Percentiles rank a stretch among this genome's conserved stretches.
phyloP scores from a whole-genome alignment of 768 basidiomycete species.

The Cantharellus anzutake region DNA sequence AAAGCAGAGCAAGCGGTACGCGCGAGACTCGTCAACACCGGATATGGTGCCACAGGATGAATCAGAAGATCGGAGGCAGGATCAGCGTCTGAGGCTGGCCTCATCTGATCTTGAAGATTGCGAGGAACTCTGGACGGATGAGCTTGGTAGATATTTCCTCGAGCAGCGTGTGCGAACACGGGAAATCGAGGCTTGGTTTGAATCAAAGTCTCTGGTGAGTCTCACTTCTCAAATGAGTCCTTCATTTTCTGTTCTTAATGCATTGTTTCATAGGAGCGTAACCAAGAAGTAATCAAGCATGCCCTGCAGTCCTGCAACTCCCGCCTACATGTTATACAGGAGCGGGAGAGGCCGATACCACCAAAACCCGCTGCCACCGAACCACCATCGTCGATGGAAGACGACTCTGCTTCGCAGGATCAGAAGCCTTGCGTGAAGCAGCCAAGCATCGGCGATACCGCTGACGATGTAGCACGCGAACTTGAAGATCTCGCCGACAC shows the following conservation, averaged over 20 bases:
- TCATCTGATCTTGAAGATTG: constrained; percentile 75
- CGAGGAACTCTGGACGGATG: constrained; percentile 53
- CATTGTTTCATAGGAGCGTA: background rate
- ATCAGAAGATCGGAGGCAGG: background rate
- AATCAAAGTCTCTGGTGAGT: constrained; percentile 42
- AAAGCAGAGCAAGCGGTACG: background rate
- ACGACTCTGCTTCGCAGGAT: background rate
- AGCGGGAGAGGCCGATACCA: background rate
- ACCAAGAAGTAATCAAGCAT: background rate
- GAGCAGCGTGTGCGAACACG: constrained; percentile 57
- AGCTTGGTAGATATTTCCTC: constrained; percentile 46
- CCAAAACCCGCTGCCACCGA: too few relatives aligned
- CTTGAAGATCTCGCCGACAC: too few relatives aligned
- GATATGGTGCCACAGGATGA: background rate
- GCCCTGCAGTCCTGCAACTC: constrained; percentile 1
- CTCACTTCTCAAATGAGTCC: background rate
- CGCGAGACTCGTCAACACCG: background rate
- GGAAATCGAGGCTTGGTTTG: constrained; percentile 57
- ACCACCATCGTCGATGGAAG: background rate
- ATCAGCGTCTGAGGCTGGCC: constrained; percentile 2
- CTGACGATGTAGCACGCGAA: too few relatives aligned
- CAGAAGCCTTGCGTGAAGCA: constrained; percentile 12
- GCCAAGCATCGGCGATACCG: too few relatives aligned
- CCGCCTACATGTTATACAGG: constrained; percentile 1
- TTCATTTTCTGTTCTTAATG: background rate